Evolutionary conservation across 176 grass and related monocot genomes (phyloP).

Genomic region (Carex scoparia): DNA sequence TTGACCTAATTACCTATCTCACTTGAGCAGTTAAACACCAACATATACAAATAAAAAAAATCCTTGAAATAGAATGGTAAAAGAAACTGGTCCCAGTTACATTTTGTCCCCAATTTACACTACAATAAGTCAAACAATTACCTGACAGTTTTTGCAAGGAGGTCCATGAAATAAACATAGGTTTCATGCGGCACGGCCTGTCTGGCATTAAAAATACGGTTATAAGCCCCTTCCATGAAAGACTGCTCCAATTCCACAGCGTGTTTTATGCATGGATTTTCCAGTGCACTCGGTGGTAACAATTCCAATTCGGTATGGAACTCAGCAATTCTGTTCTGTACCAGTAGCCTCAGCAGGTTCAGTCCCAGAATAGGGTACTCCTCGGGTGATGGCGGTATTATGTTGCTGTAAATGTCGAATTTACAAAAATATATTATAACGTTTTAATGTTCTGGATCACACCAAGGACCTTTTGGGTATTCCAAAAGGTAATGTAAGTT

Average conservation of each 20-base stretch:
- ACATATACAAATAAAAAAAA: background rate
- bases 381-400: slow-evolving; percentile 50
- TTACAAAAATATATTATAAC: background rate
- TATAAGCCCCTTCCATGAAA: slow-evolving; percentile 81
- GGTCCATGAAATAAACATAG: slow-evolving; percentile 70
- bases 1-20: background rate
- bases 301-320: slow-evolving; percentile 84
- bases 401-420: slow-evolving; percentile 38
- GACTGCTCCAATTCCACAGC: slow-evolving; percentile 57
- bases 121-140: slow-evolving; percentile 7
- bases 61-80: background rate
- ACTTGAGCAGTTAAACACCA: background rate
- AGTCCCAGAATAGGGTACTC: slow-evolving; percentile 70
- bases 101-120: background rate
- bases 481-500: background rate
- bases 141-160: slow-evolving; percentile 68
- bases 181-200: slow-evolving; percentile 61
- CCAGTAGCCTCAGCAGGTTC: slow-evolving; percentile 69
- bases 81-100: background rate
- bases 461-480: background rate
- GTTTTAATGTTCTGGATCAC: background rate
- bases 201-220: slow-evolving; percentile 31
- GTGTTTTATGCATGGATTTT: slow-evolving; percentile 70
- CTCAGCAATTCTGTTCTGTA: slow-evolving; percentile 82
- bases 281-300: slow-evolving; percentile 39